Percentiles rank a stretch among this genome's conserved stretches.
These are phyloP conservation scores for Trapa incisa DNA, from an alignment of 345 rosid species.

Conservation along the genomic window DNA sequence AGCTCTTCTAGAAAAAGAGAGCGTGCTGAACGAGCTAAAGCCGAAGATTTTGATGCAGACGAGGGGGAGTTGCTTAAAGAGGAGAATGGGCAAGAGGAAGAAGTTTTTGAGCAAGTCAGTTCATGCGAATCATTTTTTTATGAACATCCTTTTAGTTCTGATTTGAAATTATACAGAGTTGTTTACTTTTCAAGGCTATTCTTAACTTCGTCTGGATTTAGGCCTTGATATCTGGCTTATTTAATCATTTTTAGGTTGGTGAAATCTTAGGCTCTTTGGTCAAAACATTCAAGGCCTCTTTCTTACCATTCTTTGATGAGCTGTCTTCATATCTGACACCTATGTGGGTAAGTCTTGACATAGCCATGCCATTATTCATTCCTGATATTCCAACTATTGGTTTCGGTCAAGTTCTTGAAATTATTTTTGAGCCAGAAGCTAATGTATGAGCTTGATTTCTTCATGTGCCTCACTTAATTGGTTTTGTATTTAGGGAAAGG, in stretches of 20 bases:
- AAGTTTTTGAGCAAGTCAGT: constrained; percentile 96
- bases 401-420: neutral
- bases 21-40: constrained; percentile 85
- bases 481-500: constrained; percentile 54
- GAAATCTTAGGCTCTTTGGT: constrained; percentile 97
- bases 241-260: constrained; percentile 51
- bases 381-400: too few species aligned
- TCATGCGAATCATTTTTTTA: neutral
- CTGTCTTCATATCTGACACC: constrained; percentile 89
- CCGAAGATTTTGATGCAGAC: constrained; percentile 98
- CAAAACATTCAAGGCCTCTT: constrained; percentile 82
- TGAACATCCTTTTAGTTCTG: neutral
- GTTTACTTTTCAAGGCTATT: neutral
- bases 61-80: constrained; percentile 94
- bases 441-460: too few species aligned
- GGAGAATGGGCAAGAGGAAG: constrained; percentile 99
- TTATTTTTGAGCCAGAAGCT: too few species aligned
- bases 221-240: neutral
- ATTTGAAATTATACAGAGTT: neutral
- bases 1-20: constrained; percentile 92
- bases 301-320: constrained; percentile 92
- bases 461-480: too few species aligned
- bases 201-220: neutral
- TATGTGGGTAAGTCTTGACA: constrained; percentile 82
- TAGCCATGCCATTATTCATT: too few species aligned